Evolutionary conservation across 257 asterid species (phyloP).

Genomic region (Solanum tarapatanum): DNA sequence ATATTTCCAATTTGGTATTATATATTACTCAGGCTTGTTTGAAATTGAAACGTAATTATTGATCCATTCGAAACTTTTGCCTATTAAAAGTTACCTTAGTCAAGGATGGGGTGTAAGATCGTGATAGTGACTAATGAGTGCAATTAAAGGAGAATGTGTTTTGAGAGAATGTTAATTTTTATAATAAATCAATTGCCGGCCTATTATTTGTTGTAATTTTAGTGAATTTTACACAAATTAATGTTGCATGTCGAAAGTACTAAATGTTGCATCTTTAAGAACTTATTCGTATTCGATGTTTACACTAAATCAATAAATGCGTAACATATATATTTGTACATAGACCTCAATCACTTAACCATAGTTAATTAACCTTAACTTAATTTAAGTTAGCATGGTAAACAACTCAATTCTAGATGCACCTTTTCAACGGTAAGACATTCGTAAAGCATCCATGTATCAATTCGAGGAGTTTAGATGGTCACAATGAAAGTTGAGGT

Average conservation of each 20-base stretch:
- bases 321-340: background rate
- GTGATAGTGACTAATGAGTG: background rate
- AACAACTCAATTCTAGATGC: too few relatives aligned
- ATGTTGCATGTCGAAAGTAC: too few relatives aligned
- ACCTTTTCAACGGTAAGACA: background rate
- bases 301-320: background rate
- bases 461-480: background rate
- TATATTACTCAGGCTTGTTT: background rate
- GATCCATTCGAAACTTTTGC: background rate
- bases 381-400: too few relatives aligned
- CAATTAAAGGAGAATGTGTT: too few relatives aligned
- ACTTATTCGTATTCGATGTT: background rate
- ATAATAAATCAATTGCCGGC: too few relatives aligned
- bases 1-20: background rate
- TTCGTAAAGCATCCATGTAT: too few relatives aligned
- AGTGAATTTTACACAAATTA: too few relatives aligned
- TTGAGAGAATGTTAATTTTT: too few relatives aligned
- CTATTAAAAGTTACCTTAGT: background rate
- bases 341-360: background rate
- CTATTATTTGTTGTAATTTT: too few relatives aligned
- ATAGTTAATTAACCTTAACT: too few relatives aligned
- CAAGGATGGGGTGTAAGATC: background rate
- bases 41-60: background rate
- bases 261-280: background rate
- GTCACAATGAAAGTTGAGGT: background rate